Base-by-base conservation (phyloP, 768 basidiomycete genomes). In the Glaciozyma martinii region DNA sequence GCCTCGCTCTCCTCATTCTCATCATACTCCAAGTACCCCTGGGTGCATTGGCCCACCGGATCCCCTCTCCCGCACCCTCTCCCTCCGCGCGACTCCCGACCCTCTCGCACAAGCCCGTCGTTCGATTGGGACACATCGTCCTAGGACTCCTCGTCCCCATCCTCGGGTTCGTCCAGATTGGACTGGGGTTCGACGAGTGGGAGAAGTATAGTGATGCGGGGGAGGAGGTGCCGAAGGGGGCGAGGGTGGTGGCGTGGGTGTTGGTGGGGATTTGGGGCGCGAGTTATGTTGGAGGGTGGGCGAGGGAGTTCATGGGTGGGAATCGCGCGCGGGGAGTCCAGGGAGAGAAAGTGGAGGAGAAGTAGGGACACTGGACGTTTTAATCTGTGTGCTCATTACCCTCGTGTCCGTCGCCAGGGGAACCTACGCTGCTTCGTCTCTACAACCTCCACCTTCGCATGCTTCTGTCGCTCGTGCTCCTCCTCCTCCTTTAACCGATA, bases 1-100 rank as follows among this genome's bases (percentile, higher is more conserved):
- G 66, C 7, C 54, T 66, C 66, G 46, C 49, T 44, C 32, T 62
- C 50, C 29, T 66, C 61, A 30, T 58, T 27, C 50, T 66, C 60
- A 37, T 62, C 46, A 25, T 66, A 52, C 37, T 52, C 9, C 66
- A 62, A 55, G 53, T 50, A 3, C 27, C 32, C 53, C 58, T 66
- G 58, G 61, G 66, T 23, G 5, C 53, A 29, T 27, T 50, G 10
- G 44, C 58, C 0, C 66, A 66, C 58, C n/a, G 5, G 32, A 40
- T 25, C 40, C 37, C 19, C 19, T 12, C 25, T 10, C 40, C 37
- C n/a, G n/a, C n/a, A 42, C 56, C 52, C 30, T 58, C 56, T 0
- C 37, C 33, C 6, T 12, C 27, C 12, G 29, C 3, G 2, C 56
- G 44, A 1, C 37, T n/a, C 6, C 40, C 37, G 29, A 13, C 25